Conservation (phyloP, 768 basidiomycete genomes). For the Tricholoma saponaceum region DNA sequence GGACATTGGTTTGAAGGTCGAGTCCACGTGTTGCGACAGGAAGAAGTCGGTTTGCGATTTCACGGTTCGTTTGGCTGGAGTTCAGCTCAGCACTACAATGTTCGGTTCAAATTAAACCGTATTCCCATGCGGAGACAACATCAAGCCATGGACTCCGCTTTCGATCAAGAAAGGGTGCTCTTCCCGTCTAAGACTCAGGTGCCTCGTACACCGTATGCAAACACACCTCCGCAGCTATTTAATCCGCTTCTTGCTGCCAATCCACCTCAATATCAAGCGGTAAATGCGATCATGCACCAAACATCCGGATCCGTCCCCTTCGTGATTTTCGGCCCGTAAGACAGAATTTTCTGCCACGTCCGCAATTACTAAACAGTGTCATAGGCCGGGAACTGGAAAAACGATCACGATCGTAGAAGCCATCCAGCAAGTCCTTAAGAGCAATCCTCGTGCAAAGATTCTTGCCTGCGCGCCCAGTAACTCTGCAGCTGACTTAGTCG, state of each 20-base stretch:
- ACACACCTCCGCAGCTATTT: conserved; percentile 20
- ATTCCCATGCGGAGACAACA: conserved; percentile 56
- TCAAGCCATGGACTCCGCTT: conserved; percentile 46
- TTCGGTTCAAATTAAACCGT: conserved; percentile 57
- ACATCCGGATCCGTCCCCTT: conserved; percentile 49
- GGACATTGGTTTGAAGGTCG: conserved; percentile 57
- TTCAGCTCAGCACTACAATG: conserved; percentile 36
- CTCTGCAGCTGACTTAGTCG: conserved; percentile 60
- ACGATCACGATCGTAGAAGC: conserved; percentile 62
- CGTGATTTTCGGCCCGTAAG: conserved; percentile 61
- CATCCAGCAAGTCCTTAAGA: conserved; percentile 45
- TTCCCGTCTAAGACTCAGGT: conserved; percentile 41
- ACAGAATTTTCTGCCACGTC: background rate
- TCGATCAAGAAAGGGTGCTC: conserved; percentile 41
- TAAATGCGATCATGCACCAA: conserved; percentile 40
- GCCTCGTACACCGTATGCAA: background rate
- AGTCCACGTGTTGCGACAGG: conserved; percentile 47
- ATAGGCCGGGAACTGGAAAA: conserved; percentile 63
- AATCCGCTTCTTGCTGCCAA: conserved; percentile 46
- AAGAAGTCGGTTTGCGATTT: conserved; percentile 51
- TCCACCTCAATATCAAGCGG: conserved; percentile 43
- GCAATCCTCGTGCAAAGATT: conserved; percentile 36
- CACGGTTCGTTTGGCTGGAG: conserved; percentile 37
- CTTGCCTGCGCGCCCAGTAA: conserved; percentile 64
- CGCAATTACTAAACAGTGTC: background rate